phyloP scores from a whole-genome alignment of 371 early-diverging fungal genomes.

The Saksenaea vasiformis region DNA sequence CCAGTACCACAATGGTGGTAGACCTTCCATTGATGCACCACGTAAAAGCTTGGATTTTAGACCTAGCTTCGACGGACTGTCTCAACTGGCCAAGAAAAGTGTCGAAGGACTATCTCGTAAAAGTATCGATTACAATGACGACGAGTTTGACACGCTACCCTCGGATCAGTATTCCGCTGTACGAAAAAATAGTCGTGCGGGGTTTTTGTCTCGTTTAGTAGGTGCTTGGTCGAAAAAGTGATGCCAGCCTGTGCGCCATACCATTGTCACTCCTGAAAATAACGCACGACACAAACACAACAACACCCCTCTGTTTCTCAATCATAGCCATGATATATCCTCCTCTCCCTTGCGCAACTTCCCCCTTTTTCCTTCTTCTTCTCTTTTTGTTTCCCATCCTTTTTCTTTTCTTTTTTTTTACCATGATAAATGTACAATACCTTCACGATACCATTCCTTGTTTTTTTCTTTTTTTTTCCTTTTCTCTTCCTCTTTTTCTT shows the following conservation, averaged over 20 bases:
- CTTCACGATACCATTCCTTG: constrained; percentile 6
- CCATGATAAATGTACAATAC: constrained; percentile 7
- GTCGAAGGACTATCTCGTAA: constrained; percentile 20
- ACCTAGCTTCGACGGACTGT: constrained; percentile 30
- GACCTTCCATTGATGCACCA: constrained; percentile 15
- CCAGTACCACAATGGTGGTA: constrained; percentile 6
- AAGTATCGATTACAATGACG: constrained; percentile 20
- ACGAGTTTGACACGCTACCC: neutral
- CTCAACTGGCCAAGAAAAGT: constrained; percentile 27
- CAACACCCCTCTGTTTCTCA: neutral
- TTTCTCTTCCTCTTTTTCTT: neutral
- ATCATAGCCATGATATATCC: neutral
- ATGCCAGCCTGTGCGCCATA: constrained; percentile 2
- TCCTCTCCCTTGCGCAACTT: neutral
- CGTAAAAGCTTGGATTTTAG: constrained; percentile 37
- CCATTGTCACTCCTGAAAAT: neutral
- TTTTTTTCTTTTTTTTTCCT: constrained; percentile 6
- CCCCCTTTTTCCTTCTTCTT: neutral
- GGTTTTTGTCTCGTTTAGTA: constrained; percentile 35
- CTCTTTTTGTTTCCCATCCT: neutral
- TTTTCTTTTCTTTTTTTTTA: neutral
- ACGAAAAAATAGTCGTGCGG: constrained; percentile 13
- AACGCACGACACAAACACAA: neutral
- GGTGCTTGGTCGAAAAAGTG: constrained; percentile 34
- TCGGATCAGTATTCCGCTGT: constrained; percentile 18